Evolutionary conservation across 352 stramenopile genomes (phyloP), one percentile per base, ranked within the genome.

Genomic region (Phytophthora pinifolia): DNA sequence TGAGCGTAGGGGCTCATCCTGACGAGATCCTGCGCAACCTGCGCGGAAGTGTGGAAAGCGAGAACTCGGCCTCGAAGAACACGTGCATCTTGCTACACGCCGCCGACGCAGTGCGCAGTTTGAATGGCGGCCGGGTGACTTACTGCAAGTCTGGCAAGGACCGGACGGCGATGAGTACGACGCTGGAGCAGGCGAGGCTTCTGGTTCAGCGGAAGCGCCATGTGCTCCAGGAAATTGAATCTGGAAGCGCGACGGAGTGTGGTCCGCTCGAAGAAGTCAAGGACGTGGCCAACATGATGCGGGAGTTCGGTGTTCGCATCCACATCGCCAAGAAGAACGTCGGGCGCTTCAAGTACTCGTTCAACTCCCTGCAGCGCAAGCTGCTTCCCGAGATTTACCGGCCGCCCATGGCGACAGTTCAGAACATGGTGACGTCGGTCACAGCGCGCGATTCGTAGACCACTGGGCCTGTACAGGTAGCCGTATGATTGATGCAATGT

Each of bases 91-190:
- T 97, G 13, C 59, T 94, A 34, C 79, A 92, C 46, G 84, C 88
- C 1, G 80, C 67, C 2, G 86, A 96, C 46, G 79, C 86, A 6
- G 89, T 96, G 25, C 90, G 96, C 14, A 91, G 85, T 56, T 61
- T 99, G 17, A 89, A 96, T 43, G 95, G 94, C 30, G 94, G 92
- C 0, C 83, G 91, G 30, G 76, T 97, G 25, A 97, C 97, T 0
- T 99, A 98, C 78, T 99, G 96, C 80, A 99, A 99, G 60, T 97
- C 81, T n/a, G 96, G 96, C 25, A 99, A 99, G 65, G 96, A 99
- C 72, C 86, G 96, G 46, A 99, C 96, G 9, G 96, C 93, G 9
- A 99, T 99, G 96, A 96, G 95, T 46, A 86, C 97, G 17, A 98
- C 96, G 36, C 88, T 98, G 27, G 97, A 98, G 58, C 86, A 98